These are phyloP conservation scores for Candida sanyaensis DNA, from an alignment of 1,139 yeast genomes.

Conservation along the genomic window DNA sequence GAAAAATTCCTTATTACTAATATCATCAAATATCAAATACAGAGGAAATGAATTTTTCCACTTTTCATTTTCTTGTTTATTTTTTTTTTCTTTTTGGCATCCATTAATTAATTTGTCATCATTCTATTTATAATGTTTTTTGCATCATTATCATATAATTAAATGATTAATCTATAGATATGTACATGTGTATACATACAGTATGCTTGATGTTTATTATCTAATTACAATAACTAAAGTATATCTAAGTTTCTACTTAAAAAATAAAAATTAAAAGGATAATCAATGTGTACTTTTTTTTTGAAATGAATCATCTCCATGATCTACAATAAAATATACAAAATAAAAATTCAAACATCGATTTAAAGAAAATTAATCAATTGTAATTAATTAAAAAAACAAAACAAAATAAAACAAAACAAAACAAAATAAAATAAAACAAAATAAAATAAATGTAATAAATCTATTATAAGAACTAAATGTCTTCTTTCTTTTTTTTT, in stretches of 20 bases:
- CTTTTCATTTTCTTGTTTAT: too few species aligned
- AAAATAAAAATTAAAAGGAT: not conserved
- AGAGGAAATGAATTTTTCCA: too few species aligned
- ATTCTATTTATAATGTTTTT: not conserved
- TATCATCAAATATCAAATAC: too few species aligned
- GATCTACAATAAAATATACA: not conserved
- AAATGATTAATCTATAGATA: too few species aligned
- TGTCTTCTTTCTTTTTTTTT: not conserved
- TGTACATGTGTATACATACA: too few species aligned
- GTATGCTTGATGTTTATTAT: not conserved
- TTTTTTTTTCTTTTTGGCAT: too few species aligned
- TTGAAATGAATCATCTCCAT: too few species aligned
- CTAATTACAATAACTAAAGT: not conserved
- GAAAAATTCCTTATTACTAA: too few species aligned
- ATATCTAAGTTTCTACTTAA: conserved; percentile 2
- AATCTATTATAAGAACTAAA: not conserved
- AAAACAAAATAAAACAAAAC: not conserved
- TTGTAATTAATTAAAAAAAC: not conserved
- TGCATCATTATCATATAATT: too few species aligned
- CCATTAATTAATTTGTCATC: too few species aligned
- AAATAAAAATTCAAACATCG: not conserved
- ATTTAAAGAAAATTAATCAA: not conserved
- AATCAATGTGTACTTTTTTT: not conserved
- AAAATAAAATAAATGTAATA: not conserved
- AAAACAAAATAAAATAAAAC: not conserved